These are phyloP conservation scores for Chimonanthus praecox DNA, from an alignment of 164 flowering plant genomes.

Conservation along the genomic window DNA sequence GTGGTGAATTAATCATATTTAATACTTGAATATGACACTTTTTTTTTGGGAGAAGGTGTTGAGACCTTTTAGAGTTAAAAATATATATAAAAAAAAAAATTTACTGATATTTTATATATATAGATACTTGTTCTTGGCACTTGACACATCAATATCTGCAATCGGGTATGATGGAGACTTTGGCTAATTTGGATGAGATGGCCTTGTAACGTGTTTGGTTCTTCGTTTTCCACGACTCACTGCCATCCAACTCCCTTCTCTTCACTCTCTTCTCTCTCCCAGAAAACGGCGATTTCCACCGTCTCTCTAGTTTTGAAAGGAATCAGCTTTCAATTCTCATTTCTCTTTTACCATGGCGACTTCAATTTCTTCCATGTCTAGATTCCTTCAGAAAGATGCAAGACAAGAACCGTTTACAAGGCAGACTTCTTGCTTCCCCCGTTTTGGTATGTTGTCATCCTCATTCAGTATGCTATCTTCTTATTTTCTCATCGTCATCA, in stretches of 20 bases:
- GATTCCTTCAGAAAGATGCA: conserved; percentile 34
- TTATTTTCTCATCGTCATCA: not conserved
- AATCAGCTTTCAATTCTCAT: not conserved
- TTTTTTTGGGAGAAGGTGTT: too few species aligned
- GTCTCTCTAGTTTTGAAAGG: not conserved
- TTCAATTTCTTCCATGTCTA: conserved; percentile 46
- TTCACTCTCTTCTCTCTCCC: not conserved
- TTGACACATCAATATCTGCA: too few species aligned
- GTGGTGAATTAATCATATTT: too few species aligned
- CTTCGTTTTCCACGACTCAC: conserved; percentile 9
- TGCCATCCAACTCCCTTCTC: not conserved
- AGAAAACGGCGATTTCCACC: not conserved
- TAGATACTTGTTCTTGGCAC: too few species aligned
- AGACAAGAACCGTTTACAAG: conserved; percentile 17
- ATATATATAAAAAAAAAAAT: too few species aligned
- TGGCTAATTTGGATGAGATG: too few species aligned
- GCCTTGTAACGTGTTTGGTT: not conserved
- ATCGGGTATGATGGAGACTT: too few species aligned
- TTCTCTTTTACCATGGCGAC: conserved; percentile 10
- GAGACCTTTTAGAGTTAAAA: too few species aligned
- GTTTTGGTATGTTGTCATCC: not conserved
- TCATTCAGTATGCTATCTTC: too few species aligned
- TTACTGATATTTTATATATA: too few species aligned
- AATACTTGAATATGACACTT: too few species aligned
- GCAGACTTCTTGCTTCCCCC: conserved; percentile 15